These are phyloP conservation scores for Corrigiola litoralis DNA, from an alignment of 179 eudicot genomes.

Conservation along the genomic window DNA sequence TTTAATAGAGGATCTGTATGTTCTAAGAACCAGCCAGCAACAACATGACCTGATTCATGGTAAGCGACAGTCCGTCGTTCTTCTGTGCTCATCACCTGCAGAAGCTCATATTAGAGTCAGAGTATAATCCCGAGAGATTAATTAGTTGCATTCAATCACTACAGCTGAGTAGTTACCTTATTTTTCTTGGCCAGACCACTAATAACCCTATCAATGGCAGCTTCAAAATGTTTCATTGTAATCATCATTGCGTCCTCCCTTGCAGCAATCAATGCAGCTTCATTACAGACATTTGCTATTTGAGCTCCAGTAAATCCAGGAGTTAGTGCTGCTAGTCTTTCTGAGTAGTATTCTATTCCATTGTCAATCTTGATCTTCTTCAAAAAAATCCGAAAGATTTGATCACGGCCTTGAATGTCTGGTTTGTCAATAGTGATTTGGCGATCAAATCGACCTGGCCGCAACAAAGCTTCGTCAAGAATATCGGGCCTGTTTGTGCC, in stretches of 20 bases:
- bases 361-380: constrained; percentile 66
- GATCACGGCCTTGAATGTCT: constrained; percentile 70
- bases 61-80: constrained; percentile 78
- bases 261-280: constrained; percentile 78
- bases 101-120: background rate
- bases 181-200: constrained; percentile 82
- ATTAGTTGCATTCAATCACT: no score
- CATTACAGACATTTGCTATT: constrained; percentile 77
- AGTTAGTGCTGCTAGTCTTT: constrained; percentile 72
- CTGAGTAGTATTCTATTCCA: constrained; percentile 54
- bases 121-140: no score
- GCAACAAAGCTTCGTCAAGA: constrained; percentile 72
- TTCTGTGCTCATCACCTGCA: constrained; percentile 68
- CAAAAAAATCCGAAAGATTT: constrained; percentile 67
- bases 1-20: constrained; percentile 84
- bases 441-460: constrained; percentile 86
- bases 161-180: constrained; percentile 52
- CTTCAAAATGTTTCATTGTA: constrained; percentile 61
- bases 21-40: constrained; percentile 85
- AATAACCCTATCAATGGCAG: constrained; percentile 68
- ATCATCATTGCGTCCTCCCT: constrained; percentile 46
- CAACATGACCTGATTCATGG: constrained; percentile 93
- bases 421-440: constrained; percentile 63
- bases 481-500: constrained; percentile 82
- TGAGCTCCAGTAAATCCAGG: constrained; percentile 88